Evolutionary conservation across 208 protist genomes (phyloP).

Genomic region (Leishmania lainsoni): DNA sequence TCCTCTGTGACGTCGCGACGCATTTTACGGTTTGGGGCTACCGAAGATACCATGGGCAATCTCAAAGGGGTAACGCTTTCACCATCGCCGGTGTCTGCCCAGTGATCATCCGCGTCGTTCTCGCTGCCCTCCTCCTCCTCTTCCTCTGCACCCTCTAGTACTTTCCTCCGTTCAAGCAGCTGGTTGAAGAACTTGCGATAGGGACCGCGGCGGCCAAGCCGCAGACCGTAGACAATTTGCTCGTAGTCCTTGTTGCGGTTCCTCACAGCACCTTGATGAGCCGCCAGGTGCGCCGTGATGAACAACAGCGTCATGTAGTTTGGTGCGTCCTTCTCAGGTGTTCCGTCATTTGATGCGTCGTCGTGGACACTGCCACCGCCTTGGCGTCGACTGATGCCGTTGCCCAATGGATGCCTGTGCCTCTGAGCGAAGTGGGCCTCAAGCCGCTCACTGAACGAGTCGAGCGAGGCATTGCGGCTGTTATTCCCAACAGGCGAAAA

Average conservation of each 20-base stretch:
- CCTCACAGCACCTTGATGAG: slow-evolving; percentile 79
- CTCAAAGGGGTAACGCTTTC: slow-evolving; percentile 18
- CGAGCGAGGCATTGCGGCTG: slow-evolving; percentile 20
- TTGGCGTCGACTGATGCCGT: background rate
- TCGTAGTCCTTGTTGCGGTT: slow-evolving; percentile 86
- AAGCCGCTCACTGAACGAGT: background rate
- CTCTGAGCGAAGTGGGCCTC: too few relatives aligned
- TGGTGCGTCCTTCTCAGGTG: slow-evolving; percentile 11
- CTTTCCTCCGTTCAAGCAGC: slow-evolving; percentile 1
- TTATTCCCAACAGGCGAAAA: slow-evolving; percentile 15
- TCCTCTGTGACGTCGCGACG: slow-evolving; percentile 82
- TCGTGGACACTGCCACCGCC: background rate
- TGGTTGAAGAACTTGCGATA: slow-evolving; percentile 44
- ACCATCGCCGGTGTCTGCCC: slow-evolving; percentile 7
- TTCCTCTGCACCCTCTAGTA: slow-evolving; percentile 10
- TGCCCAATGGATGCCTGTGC: background rate
- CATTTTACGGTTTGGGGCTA: background rate
- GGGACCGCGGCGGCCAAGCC: slow-evolving; percentile 46
- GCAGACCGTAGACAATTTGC: slow-evolving; percentile 63
- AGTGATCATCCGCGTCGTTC: slow-evolving; percentile 4
- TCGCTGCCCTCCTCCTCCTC: slow-evolving; percentile 15
- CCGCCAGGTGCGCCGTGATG: slow-evolving; percentile 90
- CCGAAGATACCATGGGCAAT: slow-evolving; percentile 17
- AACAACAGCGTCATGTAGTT: slow-evolving; percentile 80
- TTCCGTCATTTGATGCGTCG: background rate